phyloP scores from a whole-genome alignment of 306 rosid genomes.

The Fragaria nilgerrensis region DNA sequence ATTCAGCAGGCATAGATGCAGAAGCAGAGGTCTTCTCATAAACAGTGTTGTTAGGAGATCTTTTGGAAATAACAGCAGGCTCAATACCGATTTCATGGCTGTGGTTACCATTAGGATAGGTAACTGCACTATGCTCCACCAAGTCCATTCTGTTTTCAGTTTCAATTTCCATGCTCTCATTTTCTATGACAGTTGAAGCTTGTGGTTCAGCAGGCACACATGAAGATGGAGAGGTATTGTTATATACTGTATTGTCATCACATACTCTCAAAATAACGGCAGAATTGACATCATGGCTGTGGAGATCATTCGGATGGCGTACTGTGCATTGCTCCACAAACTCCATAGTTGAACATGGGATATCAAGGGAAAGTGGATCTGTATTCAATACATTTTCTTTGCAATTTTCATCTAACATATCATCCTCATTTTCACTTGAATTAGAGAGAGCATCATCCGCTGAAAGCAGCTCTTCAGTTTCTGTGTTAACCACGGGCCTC shows the following conservation, averaged over 20 bases:
- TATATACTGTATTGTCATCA: conserved; percentile 27
- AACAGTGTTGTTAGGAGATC: conserved; percentile 18
- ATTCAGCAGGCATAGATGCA: conserved; percentile 24
- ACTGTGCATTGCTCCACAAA: conserved; percentile 37
- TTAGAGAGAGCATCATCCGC: conserved; percentile 26
- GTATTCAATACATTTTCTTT: conserved; percentile 35
- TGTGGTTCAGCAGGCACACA: conserved; percentile 26
- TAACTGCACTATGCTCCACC: conserved; percentile 29
- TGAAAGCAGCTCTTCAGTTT: conserved; percentile 33
- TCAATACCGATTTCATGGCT: conserved; percentile 10
- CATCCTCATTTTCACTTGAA: conserved; percentile 24
- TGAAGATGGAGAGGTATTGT: conserved; percentile 11
- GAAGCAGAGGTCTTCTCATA: conserved; percentile 12
- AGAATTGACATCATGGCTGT: conserved; percentile 20
- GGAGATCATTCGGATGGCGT: conserved; percentile 27
- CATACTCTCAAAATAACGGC: conserved; percentile 1
- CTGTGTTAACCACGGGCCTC: conserved; percentile 22
- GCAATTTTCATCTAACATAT: conserved; percentile 19
- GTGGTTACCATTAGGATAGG: conserved; percentile 23
- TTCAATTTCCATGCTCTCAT: conserved; percentile 16
- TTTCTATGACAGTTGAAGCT: conserved; percentile 25
- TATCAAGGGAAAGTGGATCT: conserved; percentile 31
- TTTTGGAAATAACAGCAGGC: conserved; percentile 15
- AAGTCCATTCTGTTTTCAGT: not conserved
- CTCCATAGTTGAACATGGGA: conserved; percentile 29